Evolutionary conservation across 116 monocot genomes (phyloP), one percentile per base, ranked within the genome.

Genomic region (Trichopus zeylanicus): DNA sequence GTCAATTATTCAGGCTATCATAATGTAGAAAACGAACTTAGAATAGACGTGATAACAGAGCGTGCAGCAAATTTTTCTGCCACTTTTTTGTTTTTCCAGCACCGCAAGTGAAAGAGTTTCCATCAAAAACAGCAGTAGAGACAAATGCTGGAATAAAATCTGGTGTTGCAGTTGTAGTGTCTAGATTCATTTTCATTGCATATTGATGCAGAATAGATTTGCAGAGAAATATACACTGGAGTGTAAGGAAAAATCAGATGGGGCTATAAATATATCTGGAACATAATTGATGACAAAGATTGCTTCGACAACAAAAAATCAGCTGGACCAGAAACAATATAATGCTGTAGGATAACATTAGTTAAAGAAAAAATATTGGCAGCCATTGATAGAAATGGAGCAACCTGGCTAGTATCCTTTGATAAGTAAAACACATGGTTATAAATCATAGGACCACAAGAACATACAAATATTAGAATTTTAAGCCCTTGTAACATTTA

Each of bases 61-160:
- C 70, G 61, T 35, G 89, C 89, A 29, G 73, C 89, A 11, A 66
- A 57, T 51, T 85, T 78, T 49, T 85, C 78, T 10, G 89, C 89
- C 4, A 78, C 78, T 60, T 72, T 85, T 66, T 78, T 81, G 67
- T 29, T 84, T 64, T 73, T 51, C 65, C 77, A 57, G 26, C 1
- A 26, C 3, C 62, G 30, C 85, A 84, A 24, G 8, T 23, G 61
- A 65, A 81, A 35, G 28, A 68, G 23, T 68, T 78, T 9, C 72
- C 77, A 31, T 64, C 64, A 65, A 85, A 70, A 21, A 29, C 22
- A 5, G 85, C 69, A 29, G 75, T 58, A 13, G 85, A 72, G 0
- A 56, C 38, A 48, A 81, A 84, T 19, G 37, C 46, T 32, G 72
- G 59, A 75, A 67, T 24, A 4, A 55, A 26, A 20, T 70, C 72